Conservation (phyloP, 805 yeast genomes). For the Saturnispora dispora region DNA sequence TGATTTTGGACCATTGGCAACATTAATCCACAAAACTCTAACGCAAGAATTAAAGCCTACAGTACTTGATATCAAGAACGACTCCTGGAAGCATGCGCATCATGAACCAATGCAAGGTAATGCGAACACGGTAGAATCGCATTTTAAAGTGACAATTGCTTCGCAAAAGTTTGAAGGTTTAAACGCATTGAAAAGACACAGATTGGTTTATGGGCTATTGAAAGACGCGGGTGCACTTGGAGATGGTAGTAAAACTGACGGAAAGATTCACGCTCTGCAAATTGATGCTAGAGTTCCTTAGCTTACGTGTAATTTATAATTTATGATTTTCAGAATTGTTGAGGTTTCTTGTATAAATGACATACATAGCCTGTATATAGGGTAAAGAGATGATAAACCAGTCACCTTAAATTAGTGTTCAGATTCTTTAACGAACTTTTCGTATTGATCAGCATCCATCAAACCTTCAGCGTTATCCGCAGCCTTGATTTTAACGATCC, state of each 20-base stretch:
- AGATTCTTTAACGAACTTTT: slow-evolving; percentile 47
- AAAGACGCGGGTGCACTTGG: slow-evolving; percentile 50
- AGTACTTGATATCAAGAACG: slow-evolving; percentile 53
- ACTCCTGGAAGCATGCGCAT: slow-evolving; percentile 80
- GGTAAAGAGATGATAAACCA: neutral
- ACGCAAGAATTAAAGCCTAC: slow-evolving; percentile 35
- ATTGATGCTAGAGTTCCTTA: slow-evolving; percentile 67
- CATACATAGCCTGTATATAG: neutral
- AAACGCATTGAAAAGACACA: slow-evolving; percentile 59
- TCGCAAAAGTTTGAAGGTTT: slow-evolving; percentile 60
- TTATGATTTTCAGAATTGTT: neutral
- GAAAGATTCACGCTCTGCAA: slow-evolving; percentile 71
- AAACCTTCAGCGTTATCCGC: slow-evolving; percentile 34
- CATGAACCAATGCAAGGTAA: slow-evolving; percentile 78
- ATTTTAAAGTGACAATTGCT: slow-evolving; percentile 67
- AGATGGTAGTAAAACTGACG: slow-evolving; percentile 38
- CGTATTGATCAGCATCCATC: slow-evolving; percentile 48
- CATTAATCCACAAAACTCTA: slow-evolving; percentile 37
- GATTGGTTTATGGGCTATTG: slow-evolving; percentile 59
- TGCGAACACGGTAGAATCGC: slow-evolving; percentile 65
- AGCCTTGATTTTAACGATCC: slow-evolving; percentile 76
- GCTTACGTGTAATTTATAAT: slow-evolving; percentile 3
- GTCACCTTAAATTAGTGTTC: slow-evolving; percentile 22
- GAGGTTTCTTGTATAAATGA: neutral
- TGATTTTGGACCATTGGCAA: slow-evolving; percentile 37